Evolutionary conservation across 352 stramenopile genomes (phyloP).

Genomic region (Pythium utonaiense): DNA sequence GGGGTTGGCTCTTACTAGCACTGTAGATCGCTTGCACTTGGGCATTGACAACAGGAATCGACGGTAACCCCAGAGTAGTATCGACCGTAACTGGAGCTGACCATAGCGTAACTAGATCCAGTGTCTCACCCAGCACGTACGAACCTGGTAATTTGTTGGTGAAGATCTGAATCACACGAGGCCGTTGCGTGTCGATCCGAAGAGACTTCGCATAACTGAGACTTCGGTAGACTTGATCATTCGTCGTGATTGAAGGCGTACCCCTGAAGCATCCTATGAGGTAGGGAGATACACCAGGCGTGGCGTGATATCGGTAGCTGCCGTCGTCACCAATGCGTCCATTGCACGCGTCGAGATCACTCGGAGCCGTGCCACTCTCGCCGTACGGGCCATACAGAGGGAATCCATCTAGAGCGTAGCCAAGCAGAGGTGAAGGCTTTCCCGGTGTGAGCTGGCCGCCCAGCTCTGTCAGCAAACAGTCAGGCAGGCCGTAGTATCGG

Average conservation of each 20-base stretch:
- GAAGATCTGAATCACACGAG: conserved; percentile 43
- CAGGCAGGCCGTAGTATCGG: conserved; percentile 62
- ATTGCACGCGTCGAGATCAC: conserved; percentile 65
- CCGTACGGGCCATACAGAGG: conserved; percentile 62
- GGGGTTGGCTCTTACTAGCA: conserved; percentile 32
- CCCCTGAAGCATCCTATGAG: conserved; percentile 66
- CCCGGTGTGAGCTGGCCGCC: conserved; percentile 17
- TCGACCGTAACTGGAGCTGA: conserved; percentile 40
- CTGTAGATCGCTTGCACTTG: conserved; percentile 35
- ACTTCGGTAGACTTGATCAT: conserved; percentile 40
- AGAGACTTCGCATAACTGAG: conserved; percentile 53
- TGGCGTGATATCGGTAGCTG: conserved; percentile 69
- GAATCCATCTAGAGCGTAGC: conserved; percentile 75
- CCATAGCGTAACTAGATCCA: conserved; percentile 66
- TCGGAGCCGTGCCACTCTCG: conserved; percentile 40
- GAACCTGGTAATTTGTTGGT: conserved; percentile 53
- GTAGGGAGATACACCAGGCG: conserved; percentile 36
- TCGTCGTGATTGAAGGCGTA: conserved; percentile 4
- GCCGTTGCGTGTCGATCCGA: conserved; percentile 43
- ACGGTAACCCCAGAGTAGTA: conserved; percentile 29
- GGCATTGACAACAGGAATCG: conserved; percentile 35
- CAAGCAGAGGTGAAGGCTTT: conserved; percentile 51
- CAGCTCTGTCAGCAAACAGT: conserved; percentile 57
- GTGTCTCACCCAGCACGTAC: conserved; percentile 56
- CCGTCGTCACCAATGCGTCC: conserved; percentile 58